A percentile compares a stretch with the other conserved stretches of the same genome.
Evolutionary conservation across 352 stramenopile genomes (phyloP).

Genomic region (Globisporangium mamillatum): DNA sequence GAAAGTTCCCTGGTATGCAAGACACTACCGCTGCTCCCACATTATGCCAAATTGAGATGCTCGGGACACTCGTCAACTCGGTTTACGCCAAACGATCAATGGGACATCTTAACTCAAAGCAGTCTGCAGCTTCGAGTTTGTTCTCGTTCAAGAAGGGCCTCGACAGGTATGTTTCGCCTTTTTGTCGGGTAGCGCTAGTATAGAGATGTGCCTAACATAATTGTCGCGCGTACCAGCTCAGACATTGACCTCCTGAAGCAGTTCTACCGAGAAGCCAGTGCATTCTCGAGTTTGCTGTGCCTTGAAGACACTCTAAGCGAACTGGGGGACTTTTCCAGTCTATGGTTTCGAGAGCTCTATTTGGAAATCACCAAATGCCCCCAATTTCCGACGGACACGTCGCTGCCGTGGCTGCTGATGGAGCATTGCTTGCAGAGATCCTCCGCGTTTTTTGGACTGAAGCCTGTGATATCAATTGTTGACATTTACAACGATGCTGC

Average conservation of each 20-base stretch:
- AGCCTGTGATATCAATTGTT: constrained; percentile 55
- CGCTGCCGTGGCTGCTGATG: constrained; percentile 79
- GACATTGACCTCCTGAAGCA: constrained; percentile 57
- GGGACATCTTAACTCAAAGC: constrained; percentile 52
- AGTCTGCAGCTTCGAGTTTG: constrained; percentile 25
- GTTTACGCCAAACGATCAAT: constrained; percentile 68
- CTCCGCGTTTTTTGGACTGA: constrained; percentile 10
- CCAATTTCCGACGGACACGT: constrained; percentile 83
- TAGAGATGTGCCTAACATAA: background rate
- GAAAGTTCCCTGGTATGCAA: constrained; percentile 34
- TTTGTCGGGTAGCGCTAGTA: background rate
- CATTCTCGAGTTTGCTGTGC: constrained; percentile 58
- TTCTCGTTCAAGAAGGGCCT: constrained; percentile 83
- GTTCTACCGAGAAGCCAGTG: constrained; percentile 45
- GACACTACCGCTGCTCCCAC: constrained; percentile 28
- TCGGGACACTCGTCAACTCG: constrained; percentile 48
- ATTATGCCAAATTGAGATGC: constrained; percentile 48
- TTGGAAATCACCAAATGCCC: constrained; percentile 60
- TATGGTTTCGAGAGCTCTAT: constrained; percentile 86
- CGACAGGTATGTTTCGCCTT: constrained; percentile 41
- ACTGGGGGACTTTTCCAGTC: constrained; percentile 57
- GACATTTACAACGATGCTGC: constrained; percentile 88
- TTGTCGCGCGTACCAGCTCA: constrained; percentile 27
- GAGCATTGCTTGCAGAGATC: constrained; percentile 46
- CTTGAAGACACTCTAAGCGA: constrained; percentile 43